Evolutionary conservation across 441 rosid genomes (phyloP).

Genomic region (Viola pubescens): DNA sequence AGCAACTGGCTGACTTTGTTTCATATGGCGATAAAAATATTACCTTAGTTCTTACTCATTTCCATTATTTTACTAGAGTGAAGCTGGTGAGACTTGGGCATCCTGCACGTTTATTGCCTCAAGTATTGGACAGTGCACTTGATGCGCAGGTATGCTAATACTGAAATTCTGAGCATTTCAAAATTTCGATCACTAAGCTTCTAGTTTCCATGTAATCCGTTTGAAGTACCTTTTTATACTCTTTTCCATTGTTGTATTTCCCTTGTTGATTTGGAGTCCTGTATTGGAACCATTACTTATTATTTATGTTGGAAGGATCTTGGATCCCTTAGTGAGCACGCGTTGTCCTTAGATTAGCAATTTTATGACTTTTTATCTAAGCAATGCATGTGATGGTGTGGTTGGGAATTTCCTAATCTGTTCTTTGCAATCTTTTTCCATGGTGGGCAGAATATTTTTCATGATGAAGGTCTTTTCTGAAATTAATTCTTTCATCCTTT

Average conservation of each 20-base stretch:
- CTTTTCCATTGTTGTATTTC: neutral
- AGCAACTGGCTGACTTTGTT: neutral
- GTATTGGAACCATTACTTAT: neutral
- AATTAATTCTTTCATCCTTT: neutral
- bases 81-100: conserved; percentile 93
- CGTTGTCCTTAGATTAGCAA: neutral
- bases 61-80: conserved; percentile 34
- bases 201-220: conserved; percentile 3
- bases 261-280: neutral
- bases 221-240: neutral
- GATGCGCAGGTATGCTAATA: conserved; percentile 66
- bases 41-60: conserved; percentile 2
- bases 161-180: conserved; percentile 1
- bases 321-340: neutral
- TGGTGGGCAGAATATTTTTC: conserved; percentile 1
- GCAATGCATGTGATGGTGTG: neutral
- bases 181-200: conserved; percentile 1
- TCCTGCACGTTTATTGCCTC: conserved; percentile 94
- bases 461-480: neutral
- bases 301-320: neutral
- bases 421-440: neutral
- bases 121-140: conserved; percentile 86
- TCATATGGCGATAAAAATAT: conserved; percentile 4
- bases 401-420: neutral
- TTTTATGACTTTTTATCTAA: neutral